These are phyloP conservation scores for Botrytis galanthina DNA, from an alignment of 2,329 filamentous ascomycete species.

Conservation along the genomic window DNA sequence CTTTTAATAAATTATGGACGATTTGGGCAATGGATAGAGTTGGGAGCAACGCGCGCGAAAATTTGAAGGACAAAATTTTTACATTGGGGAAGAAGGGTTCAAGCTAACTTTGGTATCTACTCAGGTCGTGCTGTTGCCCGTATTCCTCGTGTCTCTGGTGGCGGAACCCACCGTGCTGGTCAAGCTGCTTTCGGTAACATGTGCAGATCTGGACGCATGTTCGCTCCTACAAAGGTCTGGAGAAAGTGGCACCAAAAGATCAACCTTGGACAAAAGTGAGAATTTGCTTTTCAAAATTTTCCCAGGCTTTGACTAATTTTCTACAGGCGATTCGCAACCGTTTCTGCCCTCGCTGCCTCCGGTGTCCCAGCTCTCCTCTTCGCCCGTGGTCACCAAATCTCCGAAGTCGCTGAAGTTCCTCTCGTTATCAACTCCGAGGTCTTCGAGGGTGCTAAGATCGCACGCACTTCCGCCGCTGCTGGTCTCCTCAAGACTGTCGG, in stretches of 20 bases:
- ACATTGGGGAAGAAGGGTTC: not conserved
- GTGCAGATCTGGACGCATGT: slow-evolving; percentile 99
- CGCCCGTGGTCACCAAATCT: slow-evolving; percentile 95
- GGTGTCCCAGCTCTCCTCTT: slow-evolving; percentile 92
- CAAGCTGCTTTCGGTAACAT: slow-evolving; percentile 99
- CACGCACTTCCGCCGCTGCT: slow-evolving; percentile 86
- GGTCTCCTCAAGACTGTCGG: slow-evolving; percentile 87
- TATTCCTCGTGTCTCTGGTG: slow-evolving; percentile 99
- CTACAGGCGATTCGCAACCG: slow-evolving; percentile 87
- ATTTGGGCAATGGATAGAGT: slow-evolving; percentile 5
- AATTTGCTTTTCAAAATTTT: slow-evolving; percentile 26
- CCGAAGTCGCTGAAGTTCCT: slow-evolving; percentile 89
- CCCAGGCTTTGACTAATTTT: slow-evolving; percentile 28
- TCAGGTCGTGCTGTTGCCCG: slow-evolving; percentile 96
- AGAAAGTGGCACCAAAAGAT: slow-evolving; percentile 99
- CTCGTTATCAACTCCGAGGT: slow-evolving; percentile 91
- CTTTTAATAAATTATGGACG: slow-evolving; percentile 25
- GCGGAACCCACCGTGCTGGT: slow-evolving; percentile 99
- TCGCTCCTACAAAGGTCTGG: slow-evolving; percentile 99
- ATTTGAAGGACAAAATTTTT: not conserved
- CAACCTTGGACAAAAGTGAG: slow-evolving; percentile 94
- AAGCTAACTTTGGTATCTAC: slow-evolving; percentile 27
- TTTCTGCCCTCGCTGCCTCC: slow-evolving; percentile 94
- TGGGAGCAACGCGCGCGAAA: not conserved
- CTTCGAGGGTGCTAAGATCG: slow-evolving; percentile 74